Conservation (phyloP, 345 rosid genomes). For the Gossypium herbaceum region DNA sequence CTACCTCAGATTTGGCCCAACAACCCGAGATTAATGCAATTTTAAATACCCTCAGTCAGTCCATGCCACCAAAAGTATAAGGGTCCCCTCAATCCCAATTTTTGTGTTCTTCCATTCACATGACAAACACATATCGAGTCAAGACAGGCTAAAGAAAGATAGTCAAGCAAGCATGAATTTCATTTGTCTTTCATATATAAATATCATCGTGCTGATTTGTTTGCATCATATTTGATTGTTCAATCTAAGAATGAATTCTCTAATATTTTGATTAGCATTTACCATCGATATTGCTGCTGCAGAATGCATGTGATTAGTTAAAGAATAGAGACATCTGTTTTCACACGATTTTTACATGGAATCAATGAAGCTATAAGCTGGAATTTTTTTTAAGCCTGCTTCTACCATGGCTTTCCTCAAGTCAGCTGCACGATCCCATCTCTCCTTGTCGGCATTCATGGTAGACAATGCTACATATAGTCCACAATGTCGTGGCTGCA, state of each 20-base stretch:
- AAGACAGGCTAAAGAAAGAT: neutral
- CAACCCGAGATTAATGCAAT: neutral
- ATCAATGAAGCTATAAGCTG: slow-evolving; percentile 44
- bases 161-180: neutral
- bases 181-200: neutral
- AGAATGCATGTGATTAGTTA: slow-evolving; percentile 2
- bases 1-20: neutral
- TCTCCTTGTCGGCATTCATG: slow-evolving; percentile 39
- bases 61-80: neutral
- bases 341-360: neutral
- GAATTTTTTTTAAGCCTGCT: slow-evolving; percentile 40
- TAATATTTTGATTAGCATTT: neutral
- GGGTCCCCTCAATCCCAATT: neutral
- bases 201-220: neutral
- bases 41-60: neutral
- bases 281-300: neutral
- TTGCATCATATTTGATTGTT: neutral
- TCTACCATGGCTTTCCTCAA: slow-evolving; percentile 45
- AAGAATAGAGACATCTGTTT: neutral
- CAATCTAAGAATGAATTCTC: neutral
- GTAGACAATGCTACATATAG: slow-evolving; percentile 45
- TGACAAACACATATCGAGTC: neutral
- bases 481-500: slow-evolving; percentile 54
- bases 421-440: slow-evolving; percentile 53
- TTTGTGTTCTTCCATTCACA: neutral